These are phyloP conservation scores for Citeromyces siamensis DNA, from an alignment of 1,139 yeast species.

Conservation along the genomic window DNA sequence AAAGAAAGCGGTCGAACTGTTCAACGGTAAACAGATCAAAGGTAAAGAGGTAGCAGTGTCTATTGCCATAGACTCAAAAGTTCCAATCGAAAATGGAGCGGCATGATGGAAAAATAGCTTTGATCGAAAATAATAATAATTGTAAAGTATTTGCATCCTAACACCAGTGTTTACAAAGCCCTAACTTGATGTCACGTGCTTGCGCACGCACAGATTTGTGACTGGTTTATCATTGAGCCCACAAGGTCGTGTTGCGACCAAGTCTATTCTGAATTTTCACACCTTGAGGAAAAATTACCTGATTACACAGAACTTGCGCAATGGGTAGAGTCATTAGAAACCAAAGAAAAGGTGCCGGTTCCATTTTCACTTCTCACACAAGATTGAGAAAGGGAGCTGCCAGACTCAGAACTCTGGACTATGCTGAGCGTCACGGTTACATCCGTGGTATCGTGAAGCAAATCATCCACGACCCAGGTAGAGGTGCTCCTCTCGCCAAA, in stretches of 20 bases:
- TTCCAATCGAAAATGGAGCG: not conserved
- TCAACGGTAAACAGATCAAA: slow-evolving; percentile 36
- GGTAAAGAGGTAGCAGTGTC: slow-evolving; percentile 45
- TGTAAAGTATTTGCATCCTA: too few relatives aligned
- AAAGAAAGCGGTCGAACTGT: slow-evolving; percentile 33
- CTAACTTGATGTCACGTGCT: slow-evolving; percentile 1
- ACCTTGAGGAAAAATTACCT: not conserved
- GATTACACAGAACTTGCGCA: slow-evolving; percentile 4
- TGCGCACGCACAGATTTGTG: not conserved
- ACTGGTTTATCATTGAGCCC: not conserved
- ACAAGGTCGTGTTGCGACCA: slow-evolving; percentile 1
- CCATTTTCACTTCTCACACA: slow-evolving; percentile 99
- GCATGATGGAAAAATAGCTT: too few relatives aligned
- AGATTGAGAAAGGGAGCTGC: slow-evolving; percentile 99
- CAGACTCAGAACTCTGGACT: slow-evolving; percentile 98
- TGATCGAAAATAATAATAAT: too few relatives aligned
- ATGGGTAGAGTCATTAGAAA: slow-evolving; percentile 99
- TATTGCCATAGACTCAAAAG: slow-evolving; percentile 38
- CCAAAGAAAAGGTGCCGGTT: slow-evolving; percentile 99
- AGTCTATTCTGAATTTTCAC: slow-evolving; percentile 1
- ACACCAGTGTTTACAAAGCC: too few relatives aligned
- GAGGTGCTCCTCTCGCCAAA: slow-evolving; percentile 99
- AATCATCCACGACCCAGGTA: slow-evolving; percentile 98
- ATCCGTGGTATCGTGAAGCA: slow-evolving; percentile 98
- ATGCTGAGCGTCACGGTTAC: slow-evolving; percentile 99